phyloP scores from a whole-genome alignment of 345 rosid species.

The Citrus unshiu region DNA sequence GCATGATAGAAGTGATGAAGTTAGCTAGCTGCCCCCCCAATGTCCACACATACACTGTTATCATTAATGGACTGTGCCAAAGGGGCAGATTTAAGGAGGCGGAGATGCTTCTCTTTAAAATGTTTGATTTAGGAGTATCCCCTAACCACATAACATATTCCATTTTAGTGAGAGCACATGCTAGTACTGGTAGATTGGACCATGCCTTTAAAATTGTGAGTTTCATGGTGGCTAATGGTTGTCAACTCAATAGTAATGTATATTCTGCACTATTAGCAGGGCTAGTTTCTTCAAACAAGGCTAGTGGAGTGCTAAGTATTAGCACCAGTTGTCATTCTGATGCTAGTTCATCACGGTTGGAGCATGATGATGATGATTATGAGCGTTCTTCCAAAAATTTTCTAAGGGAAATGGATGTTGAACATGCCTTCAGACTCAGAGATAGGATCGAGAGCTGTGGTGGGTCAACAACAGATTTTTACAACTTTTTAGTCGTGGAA shows the following conservation, averaged over 20 bases:
- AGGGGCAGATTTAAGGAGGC: constrained; percentile 42
- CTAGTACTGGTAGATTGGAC: constrained; percentile 29
- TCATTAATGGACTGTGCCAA: constrained; percentile 44
- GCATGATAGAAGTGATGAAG: constrained; percentile 36
- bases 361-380: not conserved
- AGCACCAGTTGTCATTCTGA: not conserved
- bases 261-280: constrained; percentile 36
- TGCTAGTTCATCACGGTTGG: not conserved
- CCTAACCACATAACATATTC: constrained; percentile 47
- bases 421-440: constrained; percentile 23
- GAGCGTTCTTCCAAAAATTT: constrained; percentile 9
- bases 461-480: constrained; percentile 28
- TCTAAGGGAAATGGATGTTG: constrained; percentile 29
- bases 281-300: constrained; percentile 23
- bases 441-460: constrained; percentile 27
- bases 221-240: constrained; percentile 37
- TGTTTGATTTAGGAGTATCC: constrained; percentile 36
- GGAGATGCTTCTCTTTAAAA: constrained; percentile 29
- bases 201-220: constrained; percentile 33
- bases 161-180: constrained; percentile 38
- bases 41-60: constrained; percentile 45
- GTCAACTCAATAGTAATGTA: constrained; percentile 27
- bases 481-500: constrained; percentile 24
- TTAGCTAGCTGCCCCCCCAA: constrained; percentile 40
- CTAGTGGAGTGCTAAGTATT: constrained; percentile 2